phyloP scores from a whole-genome alignment of 2,329 filamentous ascomycete species.

The Grosmannia huntii region DNA sequence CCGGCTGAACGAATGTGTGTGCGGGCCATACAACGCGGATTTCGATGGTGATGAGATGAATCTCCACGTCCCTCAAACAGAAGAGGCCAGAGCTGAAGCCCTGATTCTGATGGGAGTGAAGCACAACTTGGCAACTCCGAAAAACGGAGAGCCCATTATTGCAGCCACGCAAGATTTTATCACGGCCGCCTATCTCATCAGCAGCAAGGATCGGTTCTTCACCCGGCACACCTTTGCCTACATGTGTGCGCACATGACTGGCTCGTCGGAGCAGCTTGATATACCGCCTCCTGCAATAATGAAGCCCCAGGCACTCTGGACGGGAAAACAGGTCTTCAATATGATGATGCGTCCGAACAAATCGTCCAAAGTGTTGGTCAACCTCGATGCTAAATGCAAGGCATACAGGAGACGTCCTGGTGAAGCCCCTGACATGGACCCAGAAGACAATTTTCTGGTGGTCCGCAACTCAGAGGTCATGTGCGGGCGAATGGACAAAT shows the following conservation, averaged over 20 bases:
- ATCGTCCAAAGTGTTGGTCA: slow-evolving; percentile 69
- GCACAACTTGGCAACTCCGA: slow-evolving; percentile 88
- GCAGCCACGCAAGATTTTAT: slow-evolving; percentile 99
- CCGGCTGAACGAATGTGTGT: slow-evolving; percentile 94
- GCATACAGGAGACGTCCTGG: slow-evolving; percentile 55
- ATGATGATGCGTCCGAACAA: slow-evolving; percentile 75
- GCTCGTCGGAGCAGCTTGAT: slow-evolving; percentile 63
- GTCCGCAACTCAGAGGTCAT: slow-evolving; percentile 95
- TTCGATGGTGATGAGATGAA: slow-evolving; percentile 99
- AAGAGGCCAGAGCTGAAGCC: slow-evolving; percentile 89
- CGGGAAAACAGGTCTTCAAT: slow-evolving; percentile 88
- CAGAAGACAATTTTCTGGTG: slow-evolving; percentile 81
- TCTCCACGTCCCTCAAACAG: slow-evolving; percentile 90
- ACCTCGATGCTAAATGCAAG: slow-evolving; percentile 85
- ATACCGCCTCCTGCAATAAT: slow-evolving; percentile 77
- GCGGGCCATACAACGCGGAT: slow-evolving; percentile 95
- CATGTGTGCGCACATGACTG: slow-evolving; percentile 79
- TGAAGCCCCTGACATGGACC: slow-evolving; percentile 56
- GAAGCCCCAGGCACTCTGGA: slow-evolving; percentile 82
- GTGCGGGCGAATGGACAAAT: slow-evolving; percentile 97
- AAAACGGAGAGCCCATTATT: slow-evolving; percentile 96
- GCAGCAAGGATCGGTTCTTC: slow-evolving; percentile 86
- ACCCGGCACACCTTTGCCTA: slow-evolving; percentile 81
- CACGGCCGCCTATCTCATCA: slow-evolving; percentile 82
- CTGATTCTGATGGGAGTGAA: slow-evolving; percentile 97